These are phyloP conservation scores for Hypoxylon sp. DNA, from an alignment of 2,329 filamentous ascomycete species.

Conservation along the genomic window DNA sequence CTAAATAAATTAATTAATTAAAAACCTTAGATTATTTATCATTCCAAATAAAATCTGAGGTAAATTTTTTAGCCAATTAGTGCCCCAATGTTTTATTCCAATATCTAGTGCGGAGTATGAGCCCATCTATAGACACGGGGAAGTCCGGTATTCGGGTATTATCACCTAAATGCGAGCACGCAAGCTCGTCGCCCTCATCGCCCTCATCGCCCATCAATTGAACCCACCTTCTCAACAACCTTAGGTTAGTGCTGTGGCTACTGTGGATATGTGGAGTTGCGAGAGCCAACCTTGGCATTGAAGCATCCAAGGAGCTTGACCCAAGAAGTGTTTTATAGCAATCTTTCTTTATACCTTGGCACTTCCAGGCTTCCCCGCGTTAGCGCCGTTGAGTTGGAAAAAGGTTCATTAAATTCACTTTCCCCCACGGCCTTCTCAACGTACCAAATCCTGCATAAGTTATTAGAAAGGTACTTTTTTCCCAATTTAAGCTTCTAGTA, in stretches of 20 bases:
- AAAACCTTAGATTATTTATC: too few species aligned
- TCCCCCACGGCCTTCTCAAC: not conserved
- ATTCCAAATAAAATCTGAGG: too few species aligned
- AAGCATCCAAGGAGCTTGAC: slow-evolving; percentile 26
- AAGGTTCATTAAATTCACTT: not conserved
- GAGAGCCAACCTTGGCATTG: slow-evolving; percentile 17
- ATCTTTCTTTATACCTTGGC: slow-evolving; percentile 4
- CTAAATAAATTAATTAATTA: too few species aligned
- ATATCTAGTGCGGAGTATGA: too few species aligned
- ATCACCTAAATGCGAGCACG: not conserved
- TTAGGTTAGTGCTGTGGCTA: not conserved
- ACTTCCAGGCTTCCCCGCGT: slow-evolving; percentile 8
- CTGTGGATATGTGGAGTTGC: not conserved
- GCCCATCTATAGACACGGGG: too few species aligned
- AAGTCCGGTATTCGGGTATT: slow-evolving; percentile 31
- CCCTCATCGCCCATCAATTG: not conserved
- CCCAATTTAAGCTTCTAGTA: not conserved
- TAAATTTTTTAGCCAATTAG: too few species aligned
- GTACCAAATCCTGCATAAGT: not conserved
- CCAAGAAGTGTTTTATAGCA: slow-evolving; percentile 5
- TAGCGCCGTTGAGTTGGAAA: not conserved
- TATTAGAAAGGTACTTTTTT: not conserved
- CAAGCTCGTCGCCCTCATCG: too few species aligned
- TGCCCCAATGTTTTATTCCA: too few species aligned
- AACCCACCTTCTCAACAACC: slow-evolving; percentile 30